Base-by-base conservation (phyloP, 371 early-diverging fungal species). In the Mucor velutinosus region DNA sequence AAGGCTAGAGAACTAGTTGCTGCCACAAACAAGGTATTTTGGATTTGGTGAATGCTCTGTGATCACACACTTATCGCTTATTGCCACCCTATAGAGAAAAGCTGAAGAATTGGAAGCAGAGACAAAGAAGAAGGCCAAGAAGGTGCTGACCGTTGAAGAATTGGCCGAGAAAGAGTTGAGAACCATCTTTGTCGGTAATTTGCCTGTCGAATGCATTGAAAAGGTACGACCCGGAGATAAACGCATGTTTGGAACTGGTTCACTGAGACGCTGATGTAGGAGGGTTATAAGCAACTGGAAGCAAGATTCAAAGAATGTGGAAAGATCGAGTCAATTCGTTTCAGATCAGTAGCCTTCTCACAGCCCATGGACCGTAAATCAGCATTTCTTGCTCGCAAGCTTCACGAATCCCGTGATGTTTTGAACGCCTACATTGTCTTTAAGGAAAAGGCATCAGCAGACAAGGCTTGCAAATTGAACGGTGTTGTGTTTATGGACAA, bases 371-470 rank as follows among this genome's bases (percentile, higher is more conserved):
- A 91, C 41, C 89, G 93, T 49, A 91, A 90, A 74, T 82, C 83
- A 29, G 93, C 93, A 8, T 93, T 89, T 69, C 82, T 91, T 62
- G 83, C 87, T 12, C 92, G 92, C 65, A 88, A 92, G 73, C 77
- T 93, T 47, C 94, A 97, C 68, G 83, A 89, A 2, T 86, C 87
- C n/a, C 91, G 97, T 47, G 90, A 93, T 65, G 84, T 89, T 5
- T 76, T 94, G 65, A 95, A 97, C 66, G 96, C 94, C 8, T 98
- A 97, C 67, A 86, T 97, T 58, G 96, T 97, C 27, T 96, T 82
- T 72, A 77, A 78, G 49, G 76, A 77, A 15, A 80, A 80, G 67
- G 90, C 84, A 27, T 78, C 89, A 1, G 93, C 87, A 0, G 77
- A 80, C 3, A 87, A 89, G 62, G 94, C 94, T 0, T 69, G 89